Base-by-base conservation (phyloP, 371 early-diverging fungal genomes). In the Lichtheimia ornata region DNA sequence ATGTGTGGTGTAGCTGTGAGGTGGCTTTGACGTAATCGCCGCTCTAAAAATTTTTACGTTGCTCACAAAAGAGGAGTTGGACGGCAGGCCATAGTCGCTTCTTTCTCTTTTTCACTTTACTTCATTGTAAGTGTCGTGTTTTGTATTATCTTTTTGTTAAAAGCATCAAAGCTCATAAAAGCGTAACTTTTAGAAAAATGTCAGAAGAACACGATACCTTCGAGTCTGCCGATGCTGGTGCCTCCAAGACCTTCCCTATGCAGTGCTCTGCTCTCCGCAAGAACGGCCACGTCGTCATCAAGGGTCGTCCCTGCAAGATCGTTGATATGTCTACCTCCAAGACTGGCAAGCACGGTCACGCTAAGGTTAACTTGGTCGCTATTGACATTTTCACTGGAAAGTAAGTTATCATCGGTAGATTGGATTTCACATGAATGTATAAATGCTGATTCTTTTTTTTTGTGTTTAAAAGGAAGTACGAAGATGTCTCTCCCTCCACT, bases 321-420 rank as follows among this genome's bases (percentile, higher is more conserved):
- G 92, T 97, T 58, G 97, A 97, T 74, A 93, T 94, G 95, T 91
- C 92, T 62, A 94, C 94, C 79, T 93, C 94, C 83, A 94, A 93
- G 89, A 93, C 93, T 64, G 93, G 98, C 79, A 98, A 98, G 96
- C 98, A 98, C 95, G 98, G 98, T 68, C 98, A 98, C 92, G 98
- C 98, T 84, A 97, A 98, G 95, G 97, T 98, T 70, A 88, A 98
- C 86, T 81, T 97, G 82, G 91, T 92, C 54, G 97, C 85, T 70
- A 88, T 90, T 67, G 98, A 98, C 79, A 96, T 98, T 85, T 98
- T 98, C 89, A 98, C 94, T 69, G 88, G 87, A 79, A 94, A 91
- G 92, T 95, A 91, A 85, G 79, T 82, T 53, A 35, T 28, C 18
- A 22, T 24, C 42, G 24, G 11, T 25, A n/a, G n/a, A n/a, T n/a